A percentile compares a stretch with the other conserved stretches of the same genome.
These are phyloP conservation scores for Malassezia slooffiae DNA, from an alignment of 1,284 basidiomycete genomes.

Conservation along the genomic window DNA sequence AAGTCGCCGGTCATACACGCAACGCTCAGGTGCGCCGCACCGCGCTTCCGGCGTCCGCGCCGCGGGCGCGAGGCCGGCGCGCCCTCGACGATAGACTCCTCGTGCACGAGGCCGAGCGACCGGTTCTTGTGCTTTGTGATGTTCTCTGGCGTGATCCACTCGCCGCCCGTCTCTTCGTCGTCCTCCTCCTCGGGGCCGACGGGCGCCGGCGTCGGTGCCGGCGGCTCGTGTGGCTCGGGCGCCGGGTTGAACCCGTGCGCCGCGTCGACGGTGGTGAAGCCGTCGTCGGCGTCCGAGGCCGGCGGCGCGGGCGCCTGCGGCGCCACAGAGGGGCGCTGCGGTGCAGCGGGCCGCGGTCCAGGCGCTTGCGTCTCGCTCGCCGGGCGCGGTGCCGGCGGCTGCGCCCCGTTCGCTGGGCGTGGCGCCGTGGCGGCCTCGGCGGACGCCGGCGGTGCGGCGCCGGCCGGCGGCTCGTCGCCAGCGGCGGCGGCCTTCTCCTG, in stretches of 20 bases:
- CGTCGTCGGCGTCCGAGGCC: not conserved
- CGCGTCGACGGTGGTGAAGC: conserved; percentile 4
- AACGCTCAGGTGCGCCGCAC: conserved; percentile 31
- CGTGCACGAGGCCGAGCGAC: conserved; percentile 57
- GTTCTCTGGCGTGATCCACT: conserved; percentile 94
- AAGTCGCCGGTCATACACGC: conserved; percentile 80
- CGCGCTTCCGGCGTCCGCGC: conserved; percentile 9
- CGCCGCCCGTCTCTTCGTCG: conserved; percentile 46
- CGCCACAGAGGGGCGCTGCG: too few relatives aligned
- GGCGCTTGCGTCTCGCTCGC: too few relatives aligned
- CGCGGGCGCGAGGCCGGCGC: conserved; percentile 1
- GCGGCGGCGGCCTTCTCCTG: conserved; percentile 2
- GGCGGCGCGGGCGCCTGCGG: not conserved
- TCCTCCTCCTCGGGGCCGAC: conserved; percentile 13
- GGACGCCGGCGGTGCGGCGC: too few relatives aligned
- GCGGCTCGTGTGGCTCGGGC: too few relatives aligned
- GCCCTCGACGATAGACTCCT: conserved; percentile 12
- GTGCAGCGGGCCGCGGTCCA: too few relatives aligned
- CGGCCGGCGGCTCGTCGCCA: too few relatives aligned
- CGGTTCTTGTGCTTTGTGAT: conserved; percentile 76
- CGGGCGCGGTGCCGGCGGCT: too few relatives aligned
- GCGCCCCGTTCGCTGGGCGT: too few relatives aligned
- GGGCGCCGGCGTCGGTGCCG: too few relatives aligned
- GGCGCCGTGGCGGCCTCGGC: too few relatives aligned
- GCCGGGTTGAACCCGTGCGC: not conserved